phyloP scores from a whole-genome alignment of 192 early-diverging fungal genomes.

The Chytriomyces sp. region DNA sequence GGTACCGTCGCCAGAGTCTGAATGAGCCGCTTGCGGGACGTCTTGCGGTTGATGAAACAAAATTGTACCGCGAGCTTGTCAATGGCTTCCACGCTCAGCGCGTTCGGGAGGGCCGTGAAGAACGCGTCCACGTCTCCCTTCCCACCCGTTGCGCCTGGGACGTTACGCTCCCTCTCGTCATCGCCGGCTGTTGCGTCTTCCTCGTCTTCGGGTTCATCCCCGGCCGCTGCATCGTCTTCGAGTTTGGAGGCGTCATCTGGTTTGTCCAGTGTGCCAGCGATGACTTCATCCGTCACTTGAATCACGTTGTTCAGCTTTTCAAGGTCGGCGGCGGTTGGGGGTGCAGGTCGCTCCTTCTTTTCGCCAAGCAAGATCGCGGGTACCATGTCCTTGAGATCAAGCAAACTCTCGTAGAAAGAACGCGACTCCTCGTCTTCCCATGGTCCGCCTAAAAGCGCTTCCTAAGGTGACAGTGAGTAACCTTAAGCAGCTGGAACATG shows the following conservation, averaged over 20 bases:
- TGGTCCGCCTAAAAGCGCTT: conserved; percentile 44
- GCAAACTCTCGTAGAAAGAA: conserved; percentile 84
- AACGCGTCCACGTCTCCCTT: conserved; percentile 61
- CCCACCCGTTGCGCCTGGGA: conserved; percentile 39
- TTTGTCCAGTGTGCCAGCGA: conserved; percentile 12
- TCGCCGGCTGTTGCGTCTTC: conserved; percentile 17
- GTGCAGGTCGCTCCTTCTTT: conserved; percentile 38
- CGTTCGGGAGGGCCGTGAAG: conserved; percentile 69
- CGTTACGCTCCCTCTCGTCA: conserved; percentile 38
- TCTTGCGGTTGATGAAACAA: conserved; percentile 86
- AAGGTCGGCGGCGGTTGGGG: conserved; percentile 5
- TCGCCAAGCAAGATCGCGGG: conserved; percentile 80
- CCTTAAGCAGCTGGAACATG: background rate
- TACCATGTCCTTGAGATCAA: conserved; percentile 77
- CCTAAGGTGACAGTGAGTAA: conserved; percentile 11
- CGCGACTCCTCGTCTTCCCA: conserved; percentile 96
- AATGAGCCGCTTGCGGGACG: conserved; percentile 74
- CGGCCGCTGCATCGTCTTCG: conserved; percentile 11
- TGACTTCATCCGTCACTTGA: conserved; percentile 34
- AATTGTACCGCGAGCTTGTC: conserved; percentile 92
- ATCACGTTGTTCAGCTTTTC: conserved; percentile 42
- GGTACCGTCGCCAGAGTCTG: conserved; percentile 77
- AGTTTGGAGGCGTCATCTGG: conserved; percentile 15
- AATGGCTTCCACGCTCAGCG: conserved; percentile 81
- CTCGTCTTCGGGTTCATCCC: conserved; percentile 25